phyloP scores from a whole-genome alignment of 257 asterid genomes.

The Solanum neorickii region DNA sequence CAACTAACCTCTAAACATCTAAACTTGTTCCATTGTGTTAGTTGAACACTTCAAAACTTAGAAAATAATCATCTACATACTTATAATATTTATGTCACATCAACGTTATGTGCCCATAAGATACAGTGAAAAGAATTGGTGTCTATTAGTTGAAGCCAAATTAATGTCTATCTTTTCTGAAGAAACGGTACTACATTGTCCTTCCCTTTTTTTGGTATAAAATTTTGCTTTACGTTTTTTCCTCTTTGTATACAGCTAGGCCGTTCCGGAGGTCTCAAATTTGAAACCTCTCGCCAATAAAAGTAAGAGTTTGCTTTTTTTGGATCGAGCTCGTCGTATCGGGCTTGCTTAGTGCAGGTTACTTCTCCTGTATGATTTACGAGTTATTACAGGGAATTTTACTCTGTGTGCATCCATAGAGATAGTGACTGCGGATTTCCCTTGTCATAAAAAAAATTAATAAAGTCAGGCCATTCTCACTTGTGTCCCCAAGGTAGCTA shows the following conservation, averaged over 20 bases:
- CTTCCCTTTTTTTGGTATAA: not conserved
- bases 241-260: not conserved
- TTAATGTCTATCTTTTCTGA: not conserved
- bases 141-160: not conserved
- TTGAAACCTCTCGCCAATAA: too few species aligned
- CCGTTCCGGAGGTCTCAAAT: not conserved
- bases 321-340: too few species aligned
- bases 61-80: not conserved
- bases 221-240: not conserved
- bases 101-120: not conserved
- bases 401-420: too few species aligned
- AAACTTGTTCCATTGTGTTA: accelerated
- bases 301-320: too few species aligned
- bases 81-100: not conserved
- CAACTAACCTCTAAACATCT: not conserved
- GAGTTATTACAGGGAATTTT: too few species aligned
- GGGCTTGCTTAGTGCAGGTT: too few species aligned
- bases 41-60: not conserved
- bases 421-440: too few species aligned
- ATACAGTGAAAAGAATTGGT: not conserved
- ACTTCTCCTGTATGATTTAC: too few species aligned
- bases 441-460: too few species aligned
- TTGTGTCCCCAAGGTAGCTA: not conserved
- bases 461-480: not conserved
- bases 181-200: not conserved